Evolutionary conservation across 192 early-diverging fungal species (phyloP).

Genomic region (Endogone sp.): DNA sequence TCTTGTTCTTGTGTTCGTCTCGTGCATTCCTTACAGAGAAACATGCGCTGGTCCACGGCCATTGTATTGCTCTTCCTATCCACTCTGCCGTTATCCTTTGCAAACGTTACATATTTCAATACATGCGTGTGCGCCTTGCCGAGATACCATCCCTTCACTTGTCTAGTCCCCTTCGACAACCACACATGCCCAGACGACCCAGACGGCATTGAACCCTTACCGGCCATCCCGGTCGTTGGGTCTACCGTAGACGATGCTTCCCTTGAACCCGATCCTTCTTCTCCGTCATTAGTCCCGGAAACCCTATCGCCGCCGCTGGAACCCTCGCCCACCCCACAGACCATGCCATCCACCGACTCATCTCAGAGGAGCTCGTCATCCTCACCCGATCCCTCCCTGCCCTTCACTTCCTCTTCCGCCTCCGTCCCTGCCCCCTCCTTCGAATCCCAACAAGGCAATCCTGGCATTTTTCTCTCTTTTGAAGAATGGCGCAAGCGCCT

Average conservation of each 20-base stretch:
- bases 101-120: background rate
- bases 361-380: too few relatives aligned
- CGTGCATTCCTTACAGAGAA: too few relatives aligned
- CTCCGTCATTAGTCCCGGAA: background rate
- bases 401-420: background rate
- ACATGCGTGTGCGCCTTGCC: background rate
- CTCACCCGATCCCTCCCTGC: too few relatives aligned
- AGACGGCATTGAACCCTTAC: background rate
- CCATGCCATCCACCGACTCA: background rate
- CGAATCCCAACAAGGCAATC: background rate
- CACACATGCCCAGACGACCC: background rate
- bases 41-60: background rate
- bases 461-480: conserved; percentile 19
- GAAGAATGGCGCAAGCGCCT: conserved; percentile 32
- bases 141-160: background rate
- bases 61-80: background rate
- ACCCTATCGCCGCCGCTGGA: background rate
- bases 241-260: too few relatives aligned
- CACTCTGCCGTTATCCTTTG: background rate
- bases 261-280: background rate
- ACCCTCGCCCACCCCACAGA: background rate
- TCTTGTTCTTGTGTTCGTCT: too few relatives aligned
- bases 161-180: too few relatives aligned
- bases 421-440: background rate
- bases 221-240: background rate